Base-by-base conservation (phyloP, 441 rosid genomes). In the Erodium trifolium region DNA sequence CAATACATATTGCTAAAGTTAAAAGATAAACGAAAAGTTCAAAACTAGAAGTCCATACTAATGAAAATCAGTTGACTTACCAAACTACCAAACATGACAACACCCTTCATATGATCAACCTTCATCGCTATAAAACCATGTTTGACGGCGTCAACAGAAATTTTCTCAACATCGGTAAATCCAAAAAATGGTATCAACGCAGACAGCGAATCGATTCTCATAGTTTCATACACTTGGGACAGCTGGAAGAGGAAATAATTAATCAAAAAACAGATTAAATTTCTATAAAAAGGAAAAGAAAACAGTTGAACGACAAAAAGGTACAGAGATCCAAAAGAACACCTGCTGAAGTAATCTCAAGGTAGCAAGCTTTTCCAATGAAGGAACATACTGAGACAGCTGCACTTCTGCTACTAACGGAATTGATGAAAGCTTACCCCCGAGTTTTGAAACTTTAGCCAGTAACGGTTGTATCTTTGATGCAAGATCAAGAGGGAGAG, bases 331-430 rank as follows among this genome's bases (percentile, higher is more conserved):
- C 55, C 16, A 49, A 49, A 47, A 13, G 57, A 16, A 23, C 59
- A 51, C 99, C 98, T 95, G 97, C 72, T 90, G 93, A 76, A 95
- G 96, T 80, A 92, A 63, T 84, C 97, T 89, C 59, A 92, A 79
- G 63, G 97, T 87, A 72, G 90, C 82, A 79, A 95, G 92, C 83
- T 84, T 92, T 75, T 92, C 97, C 73, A 95, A 81, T 41, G 92
- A 81, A 67, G 89, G 82, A 83, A 87, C 86, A 78, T 95, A 95
- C 12, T 90, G 87, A 12, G 93, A 84, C n/a, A 95, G 85, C 62
- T 88, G 92, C 78, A 89, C 91, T 80, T 95, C 97, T 13, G 98
- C 90, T 62, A 95, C 82, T 68, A 96, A 92, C 57, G 99, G 83
- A 70, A 95, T 93, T 37, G 97, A 92, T 34, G 91, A 82, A 75